Evolutionary conservation across 2,329 filamentous ascomycete species (phyloP).

Genomic region (Pestalotiopsis fici): DNA sequence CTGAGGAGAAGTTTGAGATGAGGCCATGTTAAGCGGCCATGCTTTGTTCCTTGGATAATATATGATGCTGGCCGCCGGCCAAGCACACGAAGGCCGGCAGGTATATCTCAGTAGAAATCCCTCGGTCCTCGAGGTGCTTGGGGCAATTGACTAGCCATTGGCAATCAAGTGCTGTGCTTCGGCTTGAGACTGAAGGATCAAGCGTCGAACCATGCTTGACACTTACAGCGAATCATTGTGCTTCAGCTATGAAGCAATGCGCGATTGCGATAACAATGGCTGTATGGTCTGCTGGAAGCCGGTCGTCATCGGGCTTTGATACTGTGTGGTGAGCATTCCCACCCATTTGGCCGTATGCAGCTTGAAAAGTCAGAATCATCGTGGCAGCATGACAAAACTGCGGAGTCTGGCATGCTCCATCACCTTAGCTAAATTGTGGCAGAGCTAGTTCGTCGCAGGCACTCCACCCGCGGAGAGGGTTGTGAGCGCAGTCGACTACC

Average conservation of each 20-base stretch:
- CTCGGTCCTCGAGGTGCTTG: neutral
- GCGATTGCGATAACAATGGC: neutral
- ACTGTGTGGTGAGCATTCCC: neutral
- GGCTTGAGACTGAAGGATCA: neutral
- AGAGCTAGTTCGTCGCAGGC: neutral
- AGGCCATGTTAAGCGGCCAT: neutral
- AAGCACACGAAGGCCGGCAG: neutral
- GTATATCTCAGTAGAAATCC: neutral
- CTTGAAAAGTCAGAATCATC: slow-evolving; percentile 5
- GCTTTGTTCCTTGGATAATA: neutral
- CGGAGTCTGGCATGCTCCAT: neutral
- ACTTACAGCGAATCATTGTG: neutral
- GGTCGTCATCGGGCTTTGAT: neutral
- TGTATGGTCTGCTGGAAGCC: neutral
- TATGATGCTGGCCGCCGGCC: neutral
- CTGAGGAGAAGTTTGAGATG: neutral
- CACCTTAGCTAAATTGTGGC: neutral
- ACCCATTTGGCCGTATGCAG: neutral
- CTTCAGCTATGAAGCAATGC: neutral
- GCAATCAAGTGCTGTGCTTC: neutral
- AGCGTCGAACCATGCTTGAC: neutral
- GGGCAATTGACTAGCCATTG: neutral
- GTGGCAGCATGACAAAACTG: slow-evolving; percentile 1
- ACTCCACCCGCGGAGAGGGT: neutral
- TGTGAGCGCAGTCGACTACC: neutral